Conservation (phyloP, 345 rosid species). For the Bruguiera parviflora region DNA sequence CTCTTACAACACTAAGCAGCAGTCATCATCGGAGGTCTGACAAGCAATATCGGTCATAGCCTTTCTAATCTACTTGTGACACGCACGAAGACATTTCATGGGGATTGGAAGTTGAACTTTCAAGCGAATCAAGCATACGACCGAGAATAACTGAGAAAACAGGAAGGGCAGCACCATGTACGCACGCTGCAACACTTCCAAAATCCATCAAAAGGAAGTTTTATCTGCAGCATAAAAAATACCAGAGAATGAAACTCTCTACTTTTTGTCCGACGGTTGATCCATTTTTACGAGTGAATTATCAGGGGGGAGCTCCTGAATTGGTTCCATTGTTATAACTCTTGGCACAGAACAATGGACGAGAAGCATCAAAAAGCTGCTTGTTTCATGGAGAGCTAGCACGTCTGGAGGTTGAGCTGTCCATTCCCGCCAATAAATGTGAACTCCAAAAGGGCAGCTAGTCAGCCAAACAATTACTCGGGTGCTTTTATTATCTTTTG, state of each 20-base stretch:
- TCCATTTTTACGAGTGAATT: conserved; percentile 8
- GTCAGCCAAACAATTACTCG: conserved; percentile 32
- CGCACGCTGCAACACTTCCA: conserved; percentile 56
- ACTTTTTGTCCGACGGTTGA: conserved; percentile 10
- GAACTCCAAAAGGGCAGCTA: conserved; percentile 16
- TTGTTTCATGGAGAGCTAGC: conserved; percentile 10
- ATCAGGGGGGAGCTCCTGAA: conserved; percentile 10
- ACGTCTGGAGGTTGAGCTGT: conserved; percentile 6
- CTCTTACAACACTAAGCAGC: too few species aligned
- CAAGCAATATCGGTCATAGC: not conserved
- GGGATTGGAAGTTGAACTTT: conserved; percentile 51
- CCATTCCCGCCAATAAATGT: conserved; percentile 34
- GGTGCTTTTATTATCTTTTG: conserved; percentile 13
- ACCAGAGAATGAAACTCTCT: conserved; percentile 50
- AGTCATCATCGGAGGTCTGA: too few species aligned
- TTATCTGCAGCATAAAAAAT: conserved; percentile 64
- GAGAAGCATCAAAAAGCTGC: not conserved
- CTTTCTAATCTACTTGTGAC: conserved; percentile 45
- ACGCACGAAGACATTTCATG: conserved; percentile 45
- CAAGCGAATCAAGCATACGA: conserved; percentile 65
- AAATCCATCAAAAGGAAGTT: conserved; percentile 56
- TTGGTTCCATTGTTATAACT: conserved; percentile 23
- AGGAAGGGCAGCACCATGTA: conserved; percentile 73
- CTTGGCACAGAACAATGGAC: not conserved
- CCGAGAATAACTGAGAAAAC: conserved; percentile 65